Base-by-base conservation (phyloP, 2,329 filamentous ascomycete species). In the Cladobotryum mycophilum region DNA sequence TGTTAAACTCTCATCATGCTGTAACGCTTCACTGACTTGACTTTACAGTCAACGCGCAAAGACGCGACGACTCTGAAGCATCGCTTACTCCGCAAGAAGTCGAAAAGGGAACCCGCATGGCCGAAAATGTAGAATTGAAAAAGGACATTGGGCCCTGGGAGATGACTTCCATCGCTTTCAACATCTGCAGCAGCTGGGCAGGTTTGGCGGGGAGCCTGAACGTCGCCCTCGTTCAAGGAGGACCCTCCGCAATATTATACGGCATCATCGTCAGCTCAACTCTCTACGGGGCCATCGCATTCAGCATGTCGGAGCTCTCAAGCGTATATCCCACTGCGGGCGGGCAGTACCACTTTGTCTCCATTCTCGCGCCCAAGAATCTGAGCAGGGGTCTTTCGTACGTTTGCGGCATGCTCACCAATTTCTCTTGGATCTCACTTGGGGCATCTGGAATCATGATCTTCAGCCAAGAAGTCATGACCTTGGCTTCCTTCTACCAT, bases 271-370 rank as follows among this genome's bases (percentile, higher is more conserved):
- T 54, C 41, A 46, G 35, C 4, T 41, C 41, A n/a, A 34, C 17
- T 33, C n/a, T 52, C 4, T 54, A 48, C 38, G 4, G 22, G 13
- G 14, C 49, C 41, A 58, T 63, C 33, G 61, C 58, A 1, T 43
- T 66, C 9, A 64, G 59, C 17, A 59, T 69, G 58, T 66, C 64
- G 5, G 68, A 70, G 54, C 58, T 69, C 2, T 61, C 63, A 3
- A 61, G 60, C 33, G 64, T 63, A 6, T 69, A 67, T 40, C 66
- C 67, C 1, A 68, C 67, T 4, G 67, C 67, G 1, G 66, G 68
- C 13, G 68, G 67, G 8, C 67, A 70, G 46, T 70, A 69, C 49
- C 65, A 69, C 38, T 69, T 64, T 62, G 64, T 64, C 1, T 60
- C 57, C 11, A 63, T 67, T 3, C 49, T 63, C 12, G 56, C 59